These are phyloP conservation scores for Malus hybrid DNA, from an alignment of 331 rosid species.

Conservation along the genomic window DNA sequence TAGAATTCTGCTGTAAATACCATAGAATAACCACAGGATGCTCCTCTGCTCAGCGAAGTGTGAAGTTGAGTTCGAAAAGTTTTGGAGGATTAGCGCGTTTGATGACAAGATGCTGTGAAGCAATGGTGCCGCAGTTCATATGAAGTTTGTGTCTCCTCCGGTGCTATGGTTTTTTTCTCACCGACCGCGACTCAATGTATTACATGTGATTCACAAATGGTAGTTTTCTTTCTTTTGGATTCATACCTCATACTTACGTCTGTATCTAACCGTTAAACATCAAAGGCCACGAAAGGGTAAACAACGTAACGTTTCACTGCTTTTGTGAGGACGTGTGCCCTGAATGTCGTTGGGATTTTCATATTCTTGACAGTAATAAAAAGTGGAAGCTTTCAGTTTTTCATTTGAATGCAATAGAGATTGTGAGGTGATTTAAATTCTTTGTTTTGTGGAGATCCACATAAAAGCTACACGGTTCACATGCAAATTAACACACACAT, in stretches of 20 bases:
- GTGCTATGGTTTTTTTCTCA: neutral
- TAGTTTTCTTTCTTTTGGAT: neutral
- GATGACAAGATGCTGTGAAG: conserved; percentile 17
- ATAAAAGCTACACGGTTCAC: too few relatives aligned
- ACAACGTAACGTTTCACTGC: too few relatives aligned
- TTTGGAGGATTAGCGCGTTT: conserved; percentile 22
- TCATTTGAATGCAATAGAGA: neutral
- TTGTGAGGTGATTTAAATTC: neutral
- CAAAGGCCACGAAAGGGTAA: neutral
- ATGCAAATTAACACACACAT: too few relatives aligned
- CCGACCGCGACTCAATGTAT: neutral
- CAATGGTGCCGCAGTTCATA: neutral
- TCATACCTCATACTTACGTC: neutral
- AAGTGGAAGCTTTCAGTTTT: too few relatives aligned
- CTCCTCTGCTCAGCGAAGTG: conserved; percentile 33
- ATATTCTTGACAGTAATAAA: neutral
- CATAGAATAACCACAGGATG: conserved; percentile 24
- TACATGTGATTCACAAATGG: too few relatives aligned
- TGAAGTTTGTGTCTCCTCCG: neutral
- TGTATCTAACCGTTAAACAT: neutral
- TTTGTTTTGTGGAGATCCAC: too few relatives aligned
- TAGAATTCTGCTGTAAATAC: conserved; percentile 49
- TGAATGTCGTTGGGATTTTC: too few relatives aligned
- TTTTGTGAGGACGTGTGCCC: too few relatives aligned
- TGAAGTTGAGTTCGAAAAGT: conserved; percentile 19